Conservation (phyloP, 345 rosid species). For the Clausena lansium region DNA sequence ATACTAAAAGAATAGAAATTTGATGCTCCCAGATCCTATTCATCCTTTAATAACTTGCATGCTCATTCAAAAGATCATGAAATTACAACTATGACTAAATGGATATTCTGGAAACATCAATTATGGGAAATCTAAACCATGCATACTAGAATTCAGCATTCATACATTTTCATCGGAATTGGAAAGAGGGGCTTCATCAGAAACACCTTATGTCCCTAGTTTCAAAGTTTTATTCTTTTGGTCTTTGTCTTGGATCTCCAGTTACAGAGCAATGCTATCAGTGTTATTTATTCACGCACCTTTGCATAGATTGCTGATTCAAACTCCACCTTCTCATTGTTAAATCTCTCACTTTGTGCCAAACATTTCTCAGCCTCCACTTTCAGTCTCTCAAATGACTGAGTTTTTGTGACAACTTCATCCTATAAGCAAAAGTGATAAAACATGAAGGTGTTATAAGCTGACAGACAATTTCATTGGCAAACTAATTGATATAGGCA, state of each 20-base stretch:
- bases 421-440: slow-evolving; percentile 30
- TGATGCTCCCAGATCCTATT: not conserved
- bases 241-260: not conserved
- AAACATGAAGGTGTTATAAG: not conserved
- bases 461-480: not conserved
- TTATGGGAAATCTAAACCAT: not conserved
- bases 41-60: not conserved
- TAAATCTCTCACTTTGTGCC: slow-evolving; percentile 59
- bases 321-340: slow-evolving; percentile 62
- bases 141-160: not conserved
- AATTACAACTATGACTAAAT: not conserved
- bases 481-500: not conserved
- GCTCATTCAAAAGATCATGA: not conserved
- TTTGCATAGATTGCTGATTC: slow-evolving; percentile 74
- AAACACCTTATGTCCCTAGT: not conserved
- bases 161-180: not conserved
- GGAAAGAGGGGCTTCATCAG: not conserved
- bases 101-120: not conserved
- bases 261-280: not conserved
- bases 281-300: slow-evolving; percentile 29
- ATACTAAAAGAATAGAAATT: not conserved
- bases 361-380: slow-evolving; percentile 82
- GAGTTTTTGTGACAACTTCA: slow-evolving; percentile 66
- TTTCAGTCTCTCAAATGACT: slow-evolving; percentile 59
- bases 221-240: not conserved